Evolutionary conservation across 495 filamentous ascomycete genomes (phyloP).

Genomic region (Jackrogersella multiformis): DNA sequence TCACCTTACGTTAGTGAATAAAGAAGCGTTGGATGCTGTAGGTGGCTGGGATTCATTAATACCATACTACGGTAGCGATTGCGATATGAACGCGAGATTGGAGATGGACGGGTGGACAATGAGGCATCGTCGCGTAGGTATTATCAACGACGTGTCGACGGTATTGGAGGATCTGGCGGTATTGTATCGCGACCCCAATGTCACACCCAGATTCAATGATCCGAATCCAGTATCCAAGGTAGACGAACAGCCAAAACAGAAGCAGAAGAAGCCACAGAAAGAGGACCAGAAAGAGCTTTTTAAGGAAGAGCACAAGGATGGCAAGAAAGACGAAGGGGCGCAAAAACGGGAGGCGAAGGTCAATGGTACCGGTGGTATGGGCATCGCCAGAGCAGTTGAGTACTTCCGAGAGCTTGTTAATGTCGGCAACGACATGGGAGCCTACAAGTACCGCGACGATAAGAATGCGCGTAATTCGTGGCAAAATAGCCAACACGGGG

Average conservation of each 20-base stretch:
- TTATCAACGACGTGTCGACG: slow-evolving; percentile 58
- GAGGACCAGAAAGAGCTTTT: not conserved
- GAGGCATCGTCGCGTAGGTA: slow-evolving; percentile 50
- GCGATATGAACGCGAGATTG: slow-evolving; percentile 65
- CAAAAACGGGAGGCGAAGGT: slow-evolving; percentile 6
- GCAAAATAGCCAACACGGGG: slow-evolving; percentile 61
- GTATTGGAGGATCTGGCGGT: slow-evolving; percentile 52
- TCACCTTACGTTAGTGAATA: slow-evolving; percentile 60
- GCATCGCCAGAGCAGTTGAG: slow-evolving; percentile 40
- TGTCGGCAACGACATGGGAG: slow-evolving; percentile 50
- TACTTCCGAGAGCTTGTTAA: slow-evolving; percentile 50
- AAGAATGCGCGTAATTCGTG: slow-evolving; percentile 59
- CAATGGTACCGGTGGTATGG: not conserved
- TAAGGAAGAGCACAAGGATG: not conserved
- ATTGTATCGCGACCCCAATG: slow-evolving; percentile 49
- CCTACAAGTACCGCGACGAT: slow-evolving; percentile 52
- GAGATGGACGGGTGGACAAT: slow-evolving; percentile 58
- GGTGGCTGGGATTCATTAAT: slow-evolving; percentile 70
- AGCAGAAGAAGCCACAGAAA: not conserved
- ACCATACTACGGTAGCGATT: slow-evolving; percentile 68
- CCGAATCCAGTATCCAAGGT: slow-evolving; percentile 43
- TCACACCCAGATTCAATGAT: slow-evolving; percentile 43
- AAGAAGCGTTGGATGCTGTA: slow-evolving; percentile 58
- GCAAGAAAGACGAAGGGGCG: slow-evolving; percentile 6
- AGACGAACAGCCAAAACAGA: slow-evolving; percentile 13